A percentile compares a stretch with the other conserved stretches of the same genome.
Evolutionary conservation across 371 early-diverging fungal genomes (phyloP).

Genomic region (Mortierella sp.): DNA sequence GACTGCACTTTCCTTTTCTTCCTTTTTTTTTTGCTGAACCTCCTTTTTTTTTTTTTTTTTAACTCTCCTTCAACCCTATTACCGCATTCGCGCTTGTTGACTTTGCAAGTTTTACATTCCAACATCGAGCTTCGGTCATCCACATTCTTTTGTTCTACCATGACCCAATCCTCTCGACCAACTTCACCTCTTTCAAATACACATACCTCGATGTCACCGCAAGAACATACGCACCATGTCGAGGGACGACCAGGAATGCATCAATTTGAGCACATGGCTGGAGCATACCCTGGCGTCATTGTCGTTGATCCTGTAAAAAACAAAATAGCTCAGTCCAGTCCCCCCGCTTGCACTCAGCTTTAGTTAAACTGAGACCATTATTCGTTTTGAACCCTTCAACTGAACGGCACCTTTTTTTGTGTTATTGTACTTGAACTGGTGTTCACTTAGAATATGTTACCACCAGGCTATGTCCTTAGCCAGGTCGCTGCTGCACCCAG

Average conservation of each 20-base stretch:
- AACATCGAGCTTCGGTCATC: neutral
- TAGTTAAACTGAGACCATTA: no score
- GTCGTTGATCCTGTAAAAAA: constrained; percentile 52
- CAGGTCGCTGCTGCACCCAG: constrained; percentile 44
- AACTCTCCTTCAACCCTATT: no score
- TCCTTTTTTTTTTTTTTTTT: no score
- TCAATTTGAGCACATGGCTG: constrained; percentile 40
- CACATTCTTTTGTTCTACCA: neutral
- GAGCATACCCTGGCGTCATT: constrained; percentile 43
- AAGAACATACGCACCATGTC: constrained; percentile 21
- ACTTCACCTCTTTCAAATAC: constrained; percentile 17
- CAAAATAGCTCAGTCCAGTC: no score
- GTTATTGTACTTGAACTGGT: no score
- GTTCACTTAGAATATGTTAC: constrained; percentile 42
- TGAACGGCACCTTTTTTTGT: no score
- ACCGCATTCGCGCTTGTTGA: neutral
- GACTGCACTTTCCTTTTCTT: neutral
- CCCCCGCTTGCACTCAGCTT: no score
- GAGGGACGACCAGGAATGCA: constrained; percentile 25
- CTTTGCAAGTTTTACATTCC: neutral
- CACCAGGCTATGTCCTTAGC: constrained; percentile 62
- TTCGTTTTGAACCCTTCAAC: no score
- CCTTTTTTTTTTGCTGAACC: constrained; percentile 3
- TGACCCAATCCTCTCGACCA: constrained; percentile 33
- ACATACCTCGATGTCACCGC: constrained; percentile 9